Conservation (phyloP, 306 rosid genomes). For the Cucumis cinereus region DNA sequence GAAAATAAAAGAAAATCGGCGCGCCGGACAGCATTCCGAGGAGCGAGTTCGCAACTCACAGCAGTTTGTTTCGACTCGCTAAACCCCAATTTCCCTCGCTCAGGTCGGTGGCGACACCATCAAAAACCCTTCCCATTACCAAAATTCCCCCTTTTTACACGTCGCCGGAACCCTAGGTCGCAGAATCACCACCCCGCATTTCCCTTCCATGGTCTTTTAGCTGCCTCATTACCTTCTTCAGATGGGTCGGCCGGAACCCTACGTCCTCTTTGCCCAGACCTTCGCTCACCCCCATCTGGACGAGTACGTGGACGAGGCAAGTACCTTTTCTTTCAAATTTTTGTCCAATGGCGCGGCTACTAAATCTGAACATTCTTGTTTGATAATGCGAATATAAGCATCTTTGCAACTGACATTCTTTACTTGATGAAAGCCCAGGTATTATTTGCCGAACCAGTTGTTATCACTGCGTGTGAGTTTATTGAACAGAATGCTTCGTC, state of each 20-base stretch:
- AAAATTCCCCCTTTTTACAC: neutral
- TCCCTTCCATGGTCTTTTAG: neutral
- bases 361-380: neutral
- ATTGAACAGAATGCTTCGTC: slow-evolving; percentile 84
- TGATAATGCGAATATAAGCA: neutral
- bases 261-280: slow-evolving; percentile 73
- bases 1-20: neutral
- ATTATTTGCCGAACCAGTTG: slow-evolving; percentile 67
- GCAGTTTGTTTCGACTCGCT: neutral
- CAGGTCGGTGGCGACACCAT: neutral
- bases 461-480: slow-evolving; percentile 88
- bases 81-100: neutral
- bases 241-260: slow-evolving; percentile 97
- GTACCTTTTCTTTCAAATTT: neutral
- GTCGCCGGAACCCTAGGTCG: neutral
- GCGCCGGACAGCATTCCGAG: neutral
- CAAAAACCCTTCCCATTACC: slow-evolving; percentile 2
- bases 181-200: neutral
- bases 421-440: slow-evolving; percentile 34
- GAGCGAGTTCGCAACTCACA: neutral
- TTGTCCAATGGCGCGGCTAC: neutral
- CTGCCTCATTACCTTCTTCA: neutral
- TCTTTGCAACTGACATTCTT: neutral
- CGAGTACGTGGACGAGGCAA: slow-evolving; percentile 96
- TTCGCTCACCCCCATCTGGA: slow-evolving; percentile 87